Evolutionary conservation across 345 rosid genomes (phyloP).

Genomic region (Hibiscus syriacus): DNA sequence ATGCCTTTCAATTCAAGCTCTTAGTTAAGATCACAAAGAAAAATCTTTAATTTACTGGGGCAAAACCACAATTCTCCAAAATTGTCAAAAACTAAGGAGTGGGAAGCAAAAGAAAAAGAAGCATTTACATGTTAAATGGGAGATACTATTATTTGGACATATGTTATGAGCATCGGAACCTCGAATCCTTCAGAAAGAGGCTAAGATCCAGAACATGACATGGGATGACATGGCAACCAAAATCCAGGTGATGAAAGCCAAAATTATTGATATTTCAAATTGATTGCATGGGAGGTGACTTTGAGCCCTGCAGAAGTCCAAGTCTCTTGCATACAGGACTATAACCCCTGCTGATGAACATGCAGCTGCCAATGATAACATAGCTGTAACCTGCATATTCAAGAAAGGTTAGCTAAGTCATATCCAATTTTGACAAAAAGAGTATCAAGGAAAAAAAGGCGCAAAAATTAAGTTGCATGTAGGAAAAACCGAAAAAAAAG

Average conservation of each 20-base stretch:
- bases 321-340: slow-evolving; percentile 68
- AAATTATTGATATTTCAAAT: slow-evolving; percentile 53
- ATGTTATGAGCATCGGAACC: neutral
- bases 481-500: neutral
- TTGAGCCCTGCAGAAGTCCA: slow-evolving; percentile 39
- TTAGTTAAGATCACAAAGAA: too few species aligned
- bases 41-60: neutral
- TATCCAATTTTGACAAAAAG: neutral
- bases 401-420: neutral
- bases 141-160: neutral
- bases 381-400: slow-evolving; percentile 68
- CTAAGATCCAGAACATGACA: slow-evolving; percentile 87
- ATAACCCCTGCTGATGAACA: slow-evolving; percentile 87
- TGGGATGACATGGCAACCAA: slow-evolving; percentile 72
- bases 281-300: slow-evolving; percentile 34
- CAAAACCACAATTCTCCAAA: slow-evolving; percentile 4
- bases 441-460: neutral
- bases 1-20: neutral
- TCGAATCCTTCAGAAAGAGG: slow-evolving; percentile 45
- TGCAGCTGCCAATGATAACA: slow-evolving; percentile 85
- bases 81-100: neutral
- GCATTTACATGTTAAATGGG: slow-evolving; percentile 21
- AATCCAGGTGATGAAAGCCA: slow-evolving; percentile 70
- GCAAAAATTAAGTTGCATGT: neutral
- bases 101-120: neutral